phyloP scores from a whole-genome alignment of 2,329 filamentous ascomycete species.

The Orbilia brochopaga region DNA sequence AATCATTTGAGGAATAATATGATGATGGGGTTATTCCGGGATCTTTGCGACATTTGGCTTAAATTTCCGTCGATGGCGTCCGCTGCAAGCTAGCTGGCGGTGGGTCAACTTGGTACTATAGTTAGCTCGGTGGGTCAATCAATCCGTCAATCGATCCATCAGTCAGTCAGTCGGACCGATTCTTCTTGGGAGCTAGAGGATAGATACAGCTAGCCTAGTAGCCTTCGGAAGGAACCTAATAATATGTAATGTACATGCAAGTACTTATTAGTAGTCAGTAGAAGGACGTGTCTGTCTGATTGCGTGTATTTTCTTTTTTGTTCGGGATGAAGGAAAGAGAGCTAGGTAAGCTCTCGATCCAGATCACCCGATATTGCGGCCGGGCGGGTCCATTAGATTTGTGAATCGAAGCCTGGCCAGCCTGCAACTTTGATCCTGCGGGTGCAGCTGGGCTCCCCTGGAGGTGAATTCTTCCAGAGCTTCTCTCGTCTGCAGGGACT shows the following conservation, averaged over 20 bases:
- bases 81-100: background rate
- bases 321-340: background rate
- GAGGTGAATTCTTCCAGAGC: conserved; percentile 3
- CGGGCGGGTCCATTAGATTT: background rate
- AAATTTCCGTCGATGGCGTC: background rate
- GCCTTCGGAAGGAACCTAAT: background rate
- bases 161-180: too few species aligned
- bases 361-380: conserved; percentile 1
- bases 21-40: conserved; percentile 39
- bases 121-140: background rate
- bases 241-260: too few species aligned
- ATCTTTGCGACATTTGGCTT: conserved; percentile 44
- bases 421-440: background rate
- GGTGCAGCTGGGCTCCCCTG: background rate
- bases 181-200: too few species aligned
- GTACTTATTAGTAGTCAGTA: too few species aligned
- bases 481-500: background rate
- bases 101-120: background rate
- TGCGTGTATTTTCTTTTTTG: background rate
- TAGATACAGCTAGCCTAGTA: too few species aligned
- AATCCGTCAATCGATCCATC: background rate
- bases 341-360: background rate
- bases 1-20: background rate
- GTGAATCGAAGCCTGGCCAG: background rate
- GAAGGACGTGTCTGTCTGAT: background rate